phyloP scores from a whole-genome alignment of 2,329 filamentous ascomycete genomes.

The Pseudogymnoascus sp. region DNA sequence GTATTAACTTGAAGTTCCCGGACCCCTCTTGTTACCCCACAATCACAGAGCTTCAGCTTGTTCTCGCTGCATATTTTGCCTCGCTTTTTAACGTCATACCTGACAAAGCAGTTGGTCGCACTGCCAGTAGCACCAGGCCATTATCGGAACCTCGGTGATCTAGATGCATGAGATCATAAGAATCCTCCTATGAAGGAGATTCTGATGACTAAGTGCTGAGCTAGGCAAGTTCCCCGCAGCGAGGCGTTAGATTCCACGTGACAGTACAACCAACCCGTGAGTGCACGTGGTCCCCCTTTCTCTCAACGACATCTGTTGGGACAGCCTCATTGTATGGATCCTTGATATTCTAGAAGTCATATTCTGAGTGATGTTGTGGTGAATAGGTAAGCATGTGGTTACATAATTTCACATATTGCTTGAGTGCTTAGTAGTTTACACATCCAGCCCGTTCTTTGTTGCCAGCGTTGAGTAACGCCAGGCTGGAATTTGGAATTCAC shows the following conservation, averaged over 20 bases:
- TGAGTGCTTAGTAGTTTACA: not conserved
- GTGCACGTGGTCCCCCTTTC: conserved; percentile 4
- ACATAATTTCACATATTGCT: not conserved
- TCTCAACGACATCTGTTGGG: not conserved
- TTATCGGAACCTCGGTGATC: not conserved
- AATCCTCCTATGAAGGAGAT: not conserved
- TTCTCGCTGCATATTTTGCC: not conserved
- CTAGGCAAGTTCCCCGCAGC: not conserved
- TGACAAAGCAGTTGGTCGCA: not conserved
- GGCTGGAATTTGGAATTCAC: not conserved
- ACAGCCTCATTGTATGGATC: not conserved
- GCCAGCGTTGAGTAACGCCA: not conserved
- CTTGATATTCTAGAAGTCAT: not conserved
- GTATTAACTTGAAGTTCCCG: conserved; percentile 2
- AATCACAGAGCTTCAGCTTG: not conserved
- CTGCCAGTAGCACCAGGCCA: not conserved
- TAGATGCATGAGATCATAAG: not conserved
- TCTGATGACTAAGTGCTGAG: not conserved
- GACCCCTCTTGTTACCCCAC: not conserved
- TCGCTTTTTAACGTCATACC: not conserved
- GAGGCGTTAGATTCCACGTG: not conserved
- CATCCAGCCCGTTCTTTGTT: not conserved
- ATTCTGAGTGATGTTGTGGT: not conserved
- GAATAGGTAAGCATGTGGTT: not conserved
- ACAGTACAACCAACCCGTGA: not conserved